phyloP scores from a whole-genome alignment of 1,139 yeast species.

The Yamadazyma dendronema region DNA sequence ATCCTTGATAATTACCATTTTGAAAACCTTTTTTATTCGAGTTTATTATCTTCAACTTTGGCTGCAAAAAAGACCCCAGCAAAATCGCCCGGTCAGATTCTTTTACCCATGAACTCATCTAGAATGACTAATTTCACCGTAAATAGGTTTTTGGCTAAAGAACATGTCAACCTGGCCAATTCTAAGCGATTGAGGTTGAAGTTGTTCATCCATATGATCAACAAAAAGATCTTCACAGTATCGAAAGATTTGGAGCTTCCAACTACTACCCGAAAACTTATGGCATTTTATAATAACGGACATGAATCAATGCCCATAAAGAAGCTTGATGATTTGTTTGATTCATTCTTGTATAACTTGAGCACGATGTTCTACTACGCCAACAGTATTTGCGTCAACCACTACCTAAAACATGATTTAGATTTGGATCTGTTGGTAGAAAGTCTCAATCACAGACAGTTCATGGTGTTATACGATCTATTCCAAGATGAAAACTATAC shows the following conservation, averaged over 20 bases:
- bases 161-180: constrained; percentile 18
- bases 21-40: constrained; percentile 32
- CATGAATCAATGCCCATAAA: constrained; percentile 2
- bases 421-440: constrained; percentile 15
- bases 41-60: constrained; percentile 17
- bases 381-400: constrained; percentile 16
- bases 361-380: constrained; percentile 21
- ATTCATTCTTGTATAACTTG: constrained; percentile 35
- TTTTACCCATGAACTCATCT: constrained; percentile 34
- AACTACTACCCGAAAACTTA: constrained; percentile 7
- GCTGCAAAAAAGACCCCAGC: constrained; percentile 1
- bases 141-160: constrained; percentile 30
- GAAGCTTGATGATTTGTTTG: constrained; percentile 43
- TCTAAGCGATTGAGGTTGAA: constrained; percentile 16
- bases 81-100: constrained; percentile 12
- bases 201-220: constrained; percentile 9
- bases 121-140: constrained; percentile 40
- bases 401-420: constrained; percentile 12
- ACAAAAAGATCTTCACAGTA: constrained; percentile 2
- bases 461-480: constrained; percentile 8
- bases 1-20: constrained; percentile 36
- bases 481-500: constrained; percentile 9
- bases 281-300: constrained; percentile 12
- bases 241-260: constrained; percentile 3
- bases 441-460: constrained; percentile 10